A percentile compares a stretch with the other conserved stretches of the same genome.
These are phyloP conservation scores for Dothidotthia symphoricarpi DNA, from an alignment of 2,329 filamentous ascomycete species.

Conservation along the genomic window DNA sequence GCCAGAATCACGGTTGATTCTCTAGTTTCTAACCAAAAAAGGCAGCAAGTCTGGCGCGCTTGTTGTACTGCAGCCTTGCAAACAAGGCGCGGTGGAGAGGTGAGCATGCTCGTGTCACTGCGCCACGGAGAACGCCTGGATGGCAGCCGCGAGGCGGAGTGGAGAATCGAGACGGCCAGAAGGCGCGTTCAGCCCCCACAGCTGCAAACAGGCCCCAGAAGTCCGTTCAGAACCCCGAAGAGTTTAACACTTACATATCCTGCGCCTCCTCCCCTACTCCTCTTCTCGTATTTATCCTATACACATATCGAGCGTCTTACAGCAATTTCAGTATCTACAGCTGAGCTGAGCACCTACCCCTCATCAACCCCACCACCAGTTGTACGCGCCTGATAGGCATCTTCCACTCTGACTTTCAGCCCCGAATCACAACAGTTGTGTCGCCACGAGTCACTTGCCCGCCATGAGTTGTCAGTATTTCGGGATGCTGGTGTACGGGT, in stretches of 20 bases:
- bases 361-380: conserved; percentile 31
- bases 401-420: conserved; percentile 30
- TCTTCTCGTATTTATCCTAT: conserved; percentile 13
- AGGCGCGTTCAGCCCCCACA: conserved; percentile 28
- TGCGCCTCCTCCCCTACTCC: conserved; percentile 17
- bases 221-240: conserved; percentile 18
- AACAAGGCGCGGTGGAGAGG: conserved; percentile 4
- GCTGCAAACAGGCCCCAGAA: conserved; percentile 21
- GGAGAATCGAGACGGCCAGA: conserved; percentile 15
- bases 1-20: no score
- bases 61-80: conserved; percentile 12
- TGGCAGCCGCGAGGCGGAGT: conserved; percentile 23
- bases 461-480: conserved; percentile 35
- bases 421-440: conserved; percentile 26
- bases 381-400: conserved; percentile 32
- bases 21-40: conserved; percentile 3
- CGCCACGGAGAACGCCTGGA: conserved; percentile 17
- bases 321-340: no score
- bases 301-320: conserved; percentile 8
- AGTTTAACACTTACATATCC: conserved; percentile 15
- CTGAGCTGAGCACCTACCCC: conserved; percentile 21
- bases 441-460: conserved; percentile 26
- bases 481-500: not conserved
- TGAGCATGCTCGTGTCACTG: conserved; percentile 12
- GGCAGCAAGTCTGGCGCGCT: conserved; percentile 1